Conservation (phyloP, 2,329 filamentous ascomycete species). For the Delphinella strobiligena region DNA sequence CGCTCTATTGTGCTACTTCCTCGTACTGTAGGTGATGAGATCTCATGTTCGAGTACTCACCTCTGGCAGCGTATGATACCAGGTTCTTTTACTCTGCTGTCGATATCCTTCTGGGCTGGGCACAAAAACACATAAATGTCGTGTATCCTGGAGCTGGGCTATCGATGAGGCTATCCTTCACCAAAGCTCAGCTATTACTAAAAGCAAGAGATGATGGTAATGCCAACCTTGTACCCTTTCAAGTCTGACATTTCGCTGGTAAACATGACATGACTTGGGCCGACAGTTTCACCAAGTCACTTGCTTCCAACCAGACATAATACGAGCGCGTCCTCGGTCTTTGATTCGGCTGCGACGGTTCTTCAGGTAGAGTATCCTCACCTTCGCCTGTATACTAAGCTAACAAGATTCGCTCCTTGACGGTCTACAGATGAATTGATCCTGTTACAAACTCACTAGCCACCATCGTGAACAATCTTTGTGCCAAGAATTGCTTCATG, state of each 20-base stretch:
- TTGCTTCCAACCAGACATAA: slow-evolving; percentile 55
- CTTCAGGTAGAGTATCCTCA: slow-evolving; percentile 27
- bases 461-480: slow-evolving; percentile 48
- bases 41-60: too few species aligned
- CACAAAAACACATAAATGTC: too few species aligned
- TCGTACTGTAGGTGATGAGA: too few species aligned
- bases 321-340: slow-evolving; percentile 46
- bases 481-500: slow-evolving; percentile 47
- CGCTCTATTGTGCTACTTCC: too few species aligned
- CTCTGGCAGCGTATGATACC: too few species aligned
- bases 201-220: slow-evolving; percentile 36
- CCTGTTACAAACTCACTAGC: slow-evolving; percentile 36
- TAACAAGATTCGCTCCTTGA: slow-evolving; percentile 46
- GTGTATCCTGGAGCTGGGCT: too few species aligned
- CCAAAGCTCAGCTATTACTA: slow-evolving; percentile 13
- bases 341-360: slow-evolving; percentile 54
- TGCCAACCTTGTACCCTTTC: slow-evolving; percentile 37
- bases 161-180: too few species aligned
- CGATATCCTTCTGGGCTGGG: too few species aligned
- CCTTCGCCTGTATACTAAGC: slow-evolving; percentile 40
- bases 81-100: too few species aligned
- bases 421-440: slow-evolving; percentile 60
- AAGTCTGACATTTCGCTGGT: slow-evolving; percentile 20
- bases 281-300: slow-evolving; percentile 54
- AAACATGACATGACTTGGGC: slow-evolving; percentile 44